Percentiles rank a stretch among this genome's conserved stretches.
phyloP scores from a whole-genome alignment of 345 rosid species.

The Odontarrhena argentea region DNA sequence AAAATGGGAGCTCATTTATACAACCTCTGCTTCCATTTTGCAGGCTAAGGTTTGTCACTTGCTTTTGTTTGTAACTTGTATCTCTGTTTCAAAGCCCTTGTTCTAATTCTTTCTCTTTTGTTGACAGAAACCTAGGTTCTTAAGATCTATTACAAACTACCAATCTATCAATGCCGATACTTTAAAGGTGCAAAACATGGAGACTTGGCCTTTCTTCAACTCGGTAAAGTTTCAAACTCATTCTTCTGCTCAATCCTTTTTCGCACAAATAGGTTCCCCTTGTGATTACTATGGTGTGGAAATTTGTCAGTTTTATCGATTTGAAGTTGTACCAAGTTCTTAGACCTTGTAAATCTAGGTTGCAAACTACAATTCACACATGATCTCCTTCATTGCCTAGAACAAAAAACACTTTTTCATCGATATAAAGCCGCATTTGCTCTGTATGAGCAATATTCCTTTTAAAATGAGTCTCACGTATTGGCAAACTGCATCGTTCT shows the following conservation, averaged over 20 bases:
- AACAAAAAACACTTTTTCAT: background rate
- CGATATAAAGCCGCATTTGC: background rate
- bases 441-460: background rate
- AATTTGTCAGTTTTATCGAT: background rate
- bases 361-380: background rate
- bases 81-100: background rate
- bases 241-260: background rate
- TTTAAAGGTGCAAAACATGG: constrained; percentile 83
- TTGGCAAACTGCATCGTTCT: constrained; percentile 15
- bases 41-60: constrained; percentile 62
- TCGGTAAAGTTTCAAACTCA: constrained; percentile 50
- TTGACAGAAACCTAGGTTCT: constrained; percentile 76
- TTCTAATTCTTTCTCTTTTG: constrained; percentile 29
- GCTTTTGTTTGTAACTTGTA: background rate
- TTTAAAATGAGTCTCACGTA: background rate
- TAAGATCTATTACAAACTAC: constrained; percentile 74
- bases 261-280: background rate
- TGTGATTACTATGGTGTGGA: background rate
- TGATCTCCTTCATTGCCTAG: background rate
- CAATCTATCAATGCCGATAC: constrained; percentile 88
- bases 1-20: constrained; percentile 93
- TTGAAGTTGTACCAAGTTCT: background rate
- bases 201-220: constrained; percentile 86
- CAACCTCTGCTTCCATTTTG: constrained; percentile 81
- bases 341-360: background rate